Base-by-base conservation (phyloP, 208 protist genomes). In the Leishmania mexicana region DNA sequence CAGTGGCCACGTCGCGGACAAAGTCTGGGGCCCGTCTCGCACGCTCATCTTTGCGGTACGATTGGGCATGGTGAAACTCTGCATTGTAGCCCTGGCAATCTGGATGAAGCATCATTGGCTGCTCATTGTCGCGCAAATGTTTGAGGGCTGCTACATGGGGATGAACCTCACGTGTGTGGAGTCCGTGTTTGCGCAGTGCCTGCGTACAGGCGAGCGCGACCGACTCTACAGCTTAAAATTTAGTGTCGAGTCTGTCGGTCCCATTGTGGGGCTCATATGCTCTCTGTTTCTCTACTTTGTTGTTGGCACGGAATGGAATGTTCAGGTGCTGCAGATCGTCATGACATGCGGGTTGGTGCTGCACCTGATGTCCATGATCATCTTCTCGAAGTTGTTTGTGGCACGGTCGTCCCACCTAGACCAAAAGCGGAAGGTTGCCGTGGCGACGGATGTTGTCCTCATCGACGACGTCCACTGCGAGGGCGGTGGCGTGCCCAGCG, bases 211-310 rank as follows among this genome's bases (percentile, higher is more conserved):
- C 42, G 88, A 95, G 76, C 83, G 92, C 5, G 92, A 95, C 67
- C 87, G 82, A 11, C 82, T 95, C 10, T 95, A 95, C 83, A 91
- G 90, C 76, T 76, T 95, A 21, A 95, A 95, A 76, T 93, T 93
- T 72, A 91, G 86, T 72, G 85, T 88, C 35, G 92, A 95, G 79
- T 85, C 88, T 1, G 67, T 87, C 4, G 92, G 88, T 24, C 92
- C 92, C 13, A 91, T 95, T 71, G 81, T 85, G 2, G 92, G 92
- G 0, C 84, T 93, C 53, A 45, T 92, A 13, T 28, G 89, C 5
- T 90, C 87, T 57, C 87, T 91, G 35, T 35, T 90, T 21, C 83
- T 95, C 42, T 93, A 87, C 83, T 35, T 79, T 3, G n/a, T 89
- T 10, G 83, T 92, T 8, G 92, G 90, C 24, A 88, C 92, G 53